A percentile compares a stretch with the other conserved stretches of the same genome.
These are phyloP conservation scores for Exophiala aquamarina DNA, from an alignment of 2,329 filamentous ascomycete genomes.

Conservation along the genomic window DNA sequence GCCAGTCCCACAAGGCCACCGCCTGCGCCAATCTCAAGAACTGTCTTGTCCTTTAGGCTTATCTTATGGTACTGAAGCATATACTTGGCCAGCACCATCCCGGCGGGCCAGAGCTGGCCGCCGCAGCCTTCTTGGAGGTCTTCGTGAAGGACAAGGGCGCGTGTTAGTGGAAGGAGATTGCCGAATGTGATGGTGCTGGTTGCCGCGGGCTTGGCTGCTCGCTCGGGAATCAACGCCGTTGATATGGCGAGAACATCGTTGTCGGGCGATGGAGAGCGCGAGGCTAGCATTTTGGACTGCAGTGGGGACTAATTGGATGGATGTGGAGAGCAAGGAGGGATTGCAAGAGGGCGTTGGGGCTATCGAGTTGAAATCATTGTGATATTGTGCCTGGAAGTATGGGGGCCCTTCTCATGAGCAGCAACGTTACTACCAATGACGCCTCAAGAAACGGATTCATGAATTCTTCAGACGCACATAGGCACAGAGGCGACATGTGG, in stretches of 20 bases:
- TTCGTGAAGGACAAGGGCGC: constrained; percentile 72
- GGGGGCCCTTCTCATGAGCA: too few species aligned
- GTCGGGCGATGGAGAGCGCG: constrained; percentile 25
- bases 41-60: constrained; percentile 46
- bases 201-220: constrained; percentile 51
- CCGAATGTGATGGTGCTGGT: constrained; percentile 65
- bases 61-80: constrained; percentile 55
- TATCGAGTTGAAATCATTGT: too few species aligned
- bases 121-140: constrained; percentile 87
- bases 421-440: too few species aligned
- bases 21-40: constrained; percentile 84
- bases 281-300: constrained; percentile 15
- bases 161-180: constrained; percentile 64
- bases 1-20: constrained; percentile 78
- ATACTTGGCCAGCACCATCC: constrained; percentile 83
- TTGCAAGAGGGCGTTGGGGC: too few species aligned
- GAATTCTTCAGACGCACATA: too few species aligned
- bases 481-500: too few species aligned
- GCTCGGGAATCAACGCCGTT: constrained; percentile 57
- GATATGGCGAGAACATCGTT: constrained; percentile 45
- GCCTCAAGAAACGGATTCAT: too few species aligned
- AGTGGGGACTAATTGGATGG: too few species aligned
- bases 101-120: constrained; percentile 91
- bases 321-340: too few species aligned
- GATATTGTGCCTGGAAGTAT: too few species aligned